Percentiles rank a stretch among this genome's conserved stretches.
phyloP scores from a whole-genome alignment of 441 rosid species.

The Arabidopsis lyrata region DNA sequence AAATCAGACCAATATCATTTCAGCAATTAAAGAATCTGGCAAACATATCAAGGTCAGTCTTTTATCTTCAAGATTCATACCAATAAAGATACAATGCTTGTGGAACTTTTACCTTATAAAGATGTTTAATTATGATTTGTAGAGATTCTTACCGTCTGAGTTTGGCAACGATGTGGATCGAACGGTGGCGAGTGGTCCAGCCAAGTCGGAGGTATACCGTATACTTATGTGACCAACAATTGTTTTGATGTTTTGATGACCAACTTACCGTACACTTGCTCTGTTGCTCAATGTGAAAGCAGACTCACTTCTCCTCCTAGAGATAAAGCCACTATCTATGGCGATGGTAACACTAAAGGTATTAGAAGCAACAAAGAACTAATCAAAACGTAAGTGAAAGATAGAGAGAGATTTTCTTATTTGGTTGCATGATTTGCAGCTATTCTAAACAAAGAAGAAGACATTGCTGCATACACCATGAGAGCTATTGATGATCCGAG shows the following conservation, averaged over 20 bases:
- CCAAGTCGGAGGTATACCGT: slow-evolving; percentile 54
- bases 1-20: slow-evolving; percentile 60
- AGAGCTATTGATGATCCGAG: slow-evolving; percentile 38
- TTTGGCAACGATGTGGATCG: slow-evolving; percentile 65
- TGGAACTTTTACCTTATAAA: not conserved
- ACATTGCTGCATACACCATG: slow-evolving; percentile 38
- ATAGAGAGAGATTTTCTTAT: not conserved
- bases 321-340: slow-evolving; percentile 51
- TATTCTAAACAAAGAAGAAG: slow-evolving; percentile 44
- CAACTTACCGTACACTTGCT: too few species aligned
- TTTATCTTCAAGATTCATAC: not conserved
- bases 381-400: not conserved
- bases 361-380: not conserved
- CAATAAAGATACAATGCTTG: not conserved
- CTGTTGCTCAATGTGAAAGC: slow-evolving; percentile 47
- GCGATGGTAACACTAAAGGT: slow-evolving; percentile 59
- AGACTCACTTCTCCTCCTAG: slow-evolving; percentile 54
- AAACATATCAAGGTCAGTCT: slow-evolving; percentile 55
- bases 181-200: slow-evolving; percentile 56
- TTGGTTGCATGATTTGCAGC: slow-evolving; percentile 37
- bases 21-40: slow-evolving; percentile 68
- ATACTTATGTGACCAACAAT: slow-evolving; percentile 53
- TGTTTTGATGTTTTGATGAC: slow-evolving; percentile 56
- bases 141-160: slow-evolving; percentile 72
- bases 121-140: not conserved